Conservation (phyloP, 176 grass and related monocot genomes). For the Musa acuminata region DNA sequence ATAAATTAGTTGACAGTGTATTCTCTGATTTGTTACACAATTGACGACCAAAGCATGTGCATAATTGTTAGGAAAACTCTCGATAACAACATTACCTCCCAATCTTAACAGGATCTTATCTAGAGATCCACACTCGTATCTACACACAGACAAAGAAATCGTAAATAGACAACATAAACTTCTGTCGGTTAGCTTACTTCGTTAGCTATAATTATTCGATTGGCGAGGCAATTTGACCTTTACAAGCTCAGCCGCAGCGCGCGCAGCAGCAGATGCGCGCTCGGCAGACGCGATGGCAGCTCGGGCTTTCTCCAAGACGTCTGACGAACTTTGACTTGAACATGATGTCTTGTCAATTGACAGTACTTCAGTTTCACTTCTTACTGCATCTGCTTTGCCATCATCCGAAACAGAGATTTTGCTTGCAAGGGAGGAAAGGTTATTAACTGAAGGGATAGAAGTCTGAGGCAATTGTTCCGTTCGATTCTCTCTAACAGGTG, state of each 20-base stretch:
- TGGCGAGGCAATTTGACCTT: conserved; percentile 57
- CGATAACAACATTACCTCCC: too few species aligned
- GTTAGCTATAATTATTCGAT: too few species aligned
- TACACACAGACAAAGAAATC: too few species aligned
- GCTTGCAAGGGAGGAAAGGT: conserved; percentile 3
- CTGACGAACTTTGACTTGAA: conserved; percentile 34
- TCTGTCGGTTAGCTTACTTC: too few species aligned
- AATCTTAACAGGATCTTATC: too few species aligned
- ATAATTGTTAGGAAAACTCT: too few species aligned
- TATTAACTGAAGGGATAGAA: conserved; percentile 17
- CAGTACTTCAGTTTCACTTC: conserved; percentile 14
- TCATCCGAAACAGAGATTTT: conserved; percentile 12
- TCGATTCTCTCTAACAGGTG: conserved; percentile 11
- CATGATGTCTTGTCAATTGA: conserved; percentile 26
- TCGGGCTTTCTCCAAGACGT: conserved; percentile 58
- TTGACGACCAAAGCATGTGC: too few species aligned
- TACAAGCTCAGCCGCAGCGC: conserved; percentile 62
- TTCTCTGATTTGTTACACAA: too few species aligned
- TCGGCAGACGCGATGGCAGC: conserved; percentile 63
- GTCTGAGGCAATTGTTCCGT: conserved; percentile 25
- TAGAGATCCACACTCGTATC: too few species aligned
- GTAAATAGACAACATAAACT: too few species aligned
- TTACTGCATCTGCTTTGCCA: conserved; percentile 4
- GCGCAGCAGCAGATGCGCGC: conserved; percentile 62
- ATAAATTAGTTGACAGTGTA: too few species aligned